Conservation (phyloP, 1,284 basidiomycete genomes). For the Mycosarcoma mackinlayi region DNA sequence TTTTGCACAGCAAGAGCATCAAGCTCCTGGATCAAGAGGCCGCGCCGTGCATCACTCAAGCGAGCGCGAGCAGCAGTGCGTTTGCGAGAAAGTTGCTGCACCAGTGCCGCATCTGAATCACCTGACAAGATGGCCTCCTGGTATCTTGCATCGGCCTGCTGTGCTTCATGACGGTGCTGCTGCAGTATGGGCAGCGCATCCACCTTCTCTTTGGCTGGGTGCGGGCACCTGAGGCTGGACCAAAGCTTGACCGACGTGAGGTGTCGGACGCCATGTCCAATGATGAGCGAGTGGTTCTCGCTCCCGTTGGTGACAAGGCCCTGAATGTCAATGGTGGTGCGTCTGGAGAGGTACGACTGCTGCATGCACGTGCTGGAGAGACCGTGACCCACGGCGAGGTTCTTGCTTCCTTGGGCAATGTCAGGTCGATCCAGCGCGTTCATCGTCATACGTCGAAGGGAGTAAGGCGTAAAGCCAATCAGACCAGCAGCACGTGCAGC, state of each 20-base stretch:
- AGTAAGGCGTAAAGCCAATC: neutral
- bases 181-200: too few species aligned
- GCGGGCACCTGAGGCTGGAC: too few species aligned
- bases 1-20: too few species aligned
- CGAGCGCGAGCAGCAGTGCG: too few species aligned
- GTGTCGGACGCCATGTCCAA: slow-evolving; percentile 2
- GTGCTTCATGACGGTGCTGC: too few species aligned
- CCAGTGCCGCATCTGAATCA: too few species aligned
- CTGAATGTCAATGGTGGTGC: slow-evolving; percentile 6
- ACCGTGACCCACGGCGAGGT: slow-evolving; percentile 3
- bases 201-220: too few species aligned
- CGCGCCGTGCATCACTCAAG: too few species aligned
- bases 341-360: slow-evolving; percentile 3
- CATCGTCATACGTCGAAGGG: slow-evolving; percentile 1
- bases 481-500: slow-evolving; percentile 8
- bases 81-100: too few species aligned
- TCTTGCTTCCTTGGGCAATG: neutral
- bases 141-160: too few species aligned
- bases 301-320: neutral
- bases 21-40: too few species aligned
- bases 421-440: slow-evolving; percentile 2
- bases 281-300: slow-evolving; percentile 1
- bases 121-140: too few species aligned
- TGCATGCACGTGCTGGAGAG: slow-evolving; percentile 1
- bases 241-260: neutral